Evolutionary conservation across 1,284 basidiomycete species (phyloP).

Genomic region (Inonotus hispidus): DNA sequence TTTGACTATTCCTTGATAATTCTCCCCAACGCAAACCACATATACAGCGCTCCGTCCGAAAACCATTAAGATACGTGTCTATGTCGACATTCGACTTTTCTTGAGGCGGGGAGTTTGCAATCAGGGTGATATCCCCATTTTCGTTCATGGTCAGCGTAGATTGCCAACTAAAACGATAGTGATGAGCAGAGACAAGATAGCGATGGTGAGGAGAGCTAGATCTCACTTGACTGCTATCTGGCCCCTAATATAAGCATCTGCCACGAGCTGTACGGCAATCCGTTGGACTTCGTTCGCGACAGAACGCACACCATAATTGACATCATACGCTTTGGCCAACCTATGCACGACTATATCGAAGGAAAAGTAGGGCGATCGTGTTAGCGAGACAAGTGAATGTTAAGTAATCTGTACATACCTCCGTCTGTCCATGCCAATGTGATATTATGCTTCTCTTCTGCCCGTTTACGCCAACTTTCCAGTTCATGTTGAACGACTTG

Average conservation of each 20-base stretch:
- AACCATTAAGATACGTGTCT: too few species aligned
- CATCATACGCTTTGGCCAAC: slow-evolving; percentile 9
- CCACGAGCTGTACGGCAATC: slow-evolving; percentile 11
- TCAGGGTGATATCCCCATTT: too few species aligned
- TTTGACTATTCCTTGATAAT: too few species aligned
- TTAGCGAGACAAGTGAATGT: neutral
- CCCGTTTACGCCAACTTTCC: slow-evolving; percentile 3
- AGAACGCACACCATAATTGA: slow-evolving; percentile 16
- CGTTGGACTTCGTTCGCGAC: slow-evolving; percentile 14
- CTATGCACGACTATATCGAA: slow-evolving; percentile 7
- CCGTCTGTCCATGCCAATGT: slow-evolving; percentile 9
- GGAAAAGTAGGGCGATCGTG: neutral
- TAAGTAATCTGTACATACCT: neutral
- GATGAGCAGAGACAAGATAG: too few species aligned
- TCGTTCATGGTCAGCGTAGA: too few species aligned
- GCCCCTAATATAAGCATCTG: slow-evolving; percentile 13
- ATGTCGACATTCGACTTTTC: too few species aligned
- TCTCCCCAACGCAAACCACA: too few species aligned
- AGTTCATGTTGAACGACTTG: slow-evolving; percentile 4
- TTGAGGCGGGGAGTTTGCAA: too few species aligned
- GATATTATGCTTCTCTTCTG: slow-evolving; percentile 12
- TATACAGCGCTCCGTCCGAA: too few species aligned
- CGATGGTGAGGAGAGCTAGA: neutral
- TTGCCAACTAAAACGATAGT: too few species aligned
- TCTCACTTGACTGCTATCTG: slow-evolving; percentile 6